A percentile compares a stretch with the other conserved stretches of the same genome.
Evolutionary conservation across 768 basidiomycete species (phyloP).

Genomic region (Xerocomellus amylosporus): DNA sequence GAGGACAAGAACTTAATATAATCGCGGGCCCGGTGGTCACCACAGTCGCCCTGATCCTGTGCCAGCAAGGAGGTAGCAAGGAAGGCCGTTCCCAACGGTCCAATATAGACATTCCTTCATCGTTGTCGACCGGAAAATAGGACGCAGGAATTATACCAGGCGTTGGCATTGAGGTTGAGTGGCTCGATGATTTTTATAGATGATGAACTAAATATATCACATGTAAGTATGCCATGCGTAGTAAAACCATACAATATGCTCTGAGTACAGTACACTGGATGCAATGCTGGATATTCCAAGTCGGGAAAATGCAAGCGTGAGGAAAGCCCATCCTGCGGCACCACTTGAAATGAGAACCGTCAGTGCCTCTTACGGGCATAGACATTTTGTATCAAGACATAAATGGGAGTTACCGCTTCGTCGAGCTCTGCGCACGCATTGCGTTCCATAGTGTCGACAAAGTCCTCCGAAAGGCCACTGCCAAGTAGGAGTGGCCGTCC

Average conservation of each 20-base stretch:
- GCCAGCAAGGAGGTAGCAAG: background rate
- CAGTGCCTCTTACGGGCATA: conserved; percentile 44
- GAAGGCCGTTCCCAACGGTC: background rate
- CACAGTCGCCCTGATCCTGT: background rate
- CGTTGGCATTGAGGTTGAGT: background rate
- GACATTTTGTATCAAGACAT: conserved; percentile 57
- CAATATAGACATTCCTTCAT: background rate
- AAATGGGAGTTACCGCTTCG: conserved; percentile 45
- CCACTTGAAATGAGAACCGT: conserved; percentile 5
- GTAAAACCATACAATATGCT: conserved; percentile 19
- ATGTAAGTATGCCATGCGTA: conserved; percentile 11
- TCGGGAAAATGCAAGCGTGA: background rate
- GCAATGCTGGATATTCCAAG: conserved; percentile 14
- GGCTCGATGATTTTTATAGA: conserved; percentile 1
- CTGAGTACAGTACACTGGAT: conserved; percentile 21
- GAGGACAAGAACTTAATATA: background rate
- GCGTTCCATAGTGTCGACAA: conserved; percentile 53
- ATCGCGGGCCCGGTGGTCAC: background rate
- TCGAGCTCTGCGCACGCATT: conserved; percentile 53
- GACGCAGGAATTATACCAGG: background rate
- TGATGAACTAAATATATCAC: conserved; percentile 1
- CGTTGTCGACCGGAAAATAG: background rate
- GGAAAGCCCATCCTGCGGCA: background rate
- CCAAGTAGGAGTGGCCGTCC: conserved; percentile 68
- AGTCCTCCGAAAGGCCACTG: conserved; percentile 51